phyloP scores from a whole-genome alignment of 441 rosid species.

The Adansonia grandidieri region DNA sequence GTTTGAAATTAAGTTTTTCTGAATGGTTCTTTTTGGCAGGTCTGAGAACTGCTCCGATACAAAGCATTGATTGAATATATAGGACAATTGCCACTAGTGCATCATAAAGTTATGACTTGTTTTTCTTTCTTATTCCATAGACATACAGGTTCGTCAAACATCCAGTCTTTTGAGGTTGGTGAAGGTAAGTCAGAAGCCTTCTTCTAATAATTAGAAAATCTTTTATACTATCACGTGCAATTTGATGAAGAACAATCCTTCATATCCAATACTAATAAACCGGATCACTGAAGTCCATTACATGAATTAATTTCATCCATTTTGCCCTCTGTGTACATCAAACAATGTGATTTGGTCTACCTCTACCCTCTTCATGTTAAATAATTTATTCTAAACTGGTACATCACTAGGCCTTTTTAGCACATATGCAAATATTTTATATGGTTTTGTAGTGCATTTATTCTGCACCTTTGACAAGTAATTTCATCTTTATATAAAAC shows the following conservation, averaged over 20 bases:
- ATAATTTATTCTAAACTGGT: background rate
- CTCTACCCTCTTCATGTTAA: background rate
- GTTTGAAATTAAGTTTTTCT: slow-evolving; percentile 23
- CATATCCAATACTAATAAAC: background rate
- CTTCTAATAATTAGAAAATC: background rate
- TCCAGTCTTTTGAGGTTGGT: slow-evolving; percentile 41
- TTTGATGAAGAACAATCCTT: background rate
- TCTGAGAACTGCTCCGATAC: slow-evolving; percentile 24
- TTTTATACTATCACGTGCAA: background rate
- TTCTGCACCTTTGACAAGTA: background rate
- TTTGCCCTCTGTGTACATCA: background rate
- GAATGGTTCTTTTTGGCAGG: slow-evolving; percentile 39
- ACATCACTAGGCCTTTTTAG: background rate
- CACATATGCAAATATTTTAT: background rate
- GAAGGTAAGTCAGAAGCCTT: slow-evolving; percentile 54
- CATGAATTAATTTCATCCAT: background rate
- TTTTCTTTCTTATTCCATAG: slow-evolving; percentile 53
- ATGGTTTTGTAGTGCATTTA: background rate
- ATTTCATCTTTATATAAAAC: background rate
- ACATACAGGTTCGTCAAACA: slow-evolving; percentile 26
- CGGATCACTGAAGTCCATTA: background rate
- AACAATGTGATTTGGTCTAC: background rate
- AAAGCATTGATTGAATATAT: slow-evolving; percentile 28
- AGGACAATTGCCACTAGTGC: slow-evolving; percentile 33
- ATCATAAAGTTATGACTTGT: slow-evolving; percentile 57